Percentiles rank a stretch among this genome's conserved stretches.
These are phyloP conservation scores for Parastagonospora avenae DNA, from an alignment of 2,329 filamentous ascomycete genomes.

Conservation along the genomic window DNA sequence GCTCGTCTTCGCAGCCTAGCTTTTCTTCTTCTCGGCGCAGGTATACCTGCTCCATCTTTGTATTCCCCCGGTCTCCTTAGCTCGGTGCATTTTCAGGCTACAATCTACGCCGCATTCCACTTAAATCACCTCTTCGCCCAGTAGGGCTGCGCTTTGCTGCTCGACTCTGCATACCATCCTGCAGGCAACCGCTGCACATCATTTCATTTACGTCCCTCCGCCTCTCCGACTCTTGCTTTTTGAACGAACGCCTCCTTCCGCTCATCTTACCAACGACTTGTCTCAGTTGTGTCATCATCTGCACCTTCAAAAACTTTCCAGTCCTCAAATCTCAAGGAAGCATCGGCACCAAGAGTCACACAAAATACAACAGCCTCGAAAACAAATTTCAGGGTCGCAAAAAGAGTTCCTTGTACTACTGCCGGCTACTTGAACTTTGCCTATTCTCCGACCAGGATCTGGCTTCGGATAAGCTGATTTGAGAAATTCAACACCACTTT, in stretches of 20 bases:
- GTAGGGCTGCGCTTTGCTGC: conserved; percentile 28
- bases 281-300: conserved; percentile 35
- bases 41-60: conserved; percentile 18
- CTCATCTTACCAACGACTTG: conserved; percentile 22
- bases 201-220: conserved; percentile 24
- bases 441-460: conserved; percentile 27
- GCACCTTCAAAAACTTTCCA: conserved; percentile 18
- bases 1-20: conserved; percentile 29
- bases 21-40: conserved; percentile 17
- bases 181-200: conserved; percentile 32
- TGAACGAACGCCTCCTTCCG: conserved; percentile 17
- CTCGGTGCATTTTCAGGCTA: conserved; percentile 40
- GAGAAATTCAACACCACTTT: conserved; percentile 11
- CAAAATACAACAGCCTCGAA: background rate
- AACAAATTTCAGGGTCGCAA: background rate
- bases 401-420: background rate
- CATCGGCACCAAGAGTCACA: background rate
- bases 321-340: conserved; percentile 3
- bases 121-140: conserved; percentile 32
- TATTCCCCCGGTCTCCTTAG: conserved; percentile 22
- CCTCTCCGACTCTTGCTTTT: conserved; percentile 32
- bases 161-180: conserved; percentile 28
- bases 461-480: conserved; percentile 23
- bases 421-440: conserved; percentile 10
- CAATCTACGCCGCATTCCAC: conserved; percentile 33